Base-by-base conservation (phyloP, 2,329 filamentous ascomycete genomes). In the Penicillium digitatum region DNA sequence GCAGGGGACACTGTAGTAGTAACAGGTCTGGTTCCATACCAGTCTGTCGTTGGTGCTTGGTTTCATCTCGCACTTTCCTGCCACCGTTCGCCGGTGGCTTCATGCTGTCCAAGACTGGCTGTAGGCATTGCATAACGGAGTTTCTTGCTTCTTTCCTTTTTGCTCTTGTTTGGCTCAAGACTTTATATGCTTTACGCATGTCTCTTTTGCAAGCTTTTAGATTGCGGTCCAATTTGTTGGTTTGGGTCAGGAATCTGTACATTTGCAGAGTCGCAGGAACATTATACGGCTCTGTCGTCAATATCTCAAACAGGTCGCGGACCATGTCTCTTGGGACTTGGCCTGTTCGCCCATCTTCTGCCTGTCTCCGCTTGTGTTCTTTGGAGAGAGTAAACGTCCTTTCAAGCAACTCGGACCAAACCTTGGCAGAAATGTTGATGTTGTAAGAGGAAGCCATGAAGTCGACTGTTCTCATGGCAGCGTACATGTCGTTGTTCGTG, bases 341-440 rank as follows among this genome's bases (percentile, higher is more conserved):
- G 42, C 71, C 74, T 11, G 61, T 47, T 3, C 47, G 39, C 22
- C 57, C 53, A 32, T 49, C 37, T 6, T 54, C 29, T 43, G 48
- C 57, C 10, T 47, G 48, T 27, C 37, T 26, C 20, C 22, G 32
- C n/a, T 24, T 54, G 16, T 66, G 55, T 45, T 60, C 39, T 68
- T 74, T 68, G 3, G 79, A 75, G 38, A 85, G 76, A 10, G 88
- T 75, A 63, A 84, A 87, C 0, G 86, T 80, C 81, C 87, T 89
- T 57, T 83, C 78, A 16, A 92, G 75, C 2, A 93, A 72, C 52
- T 86, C 81, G 8, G 79, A 77, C 89, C 89, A 93, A 18, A 84
- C 78, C 5, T 77, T 67, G 7, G 67, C 63, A 0, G 83, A 73
- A 35, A 93, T 83, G 1, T 74, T 58, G 24, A 93, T 72, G 1